Evolutionary conservation across 768 basidiomycete genomes (phyloP).

Genomic region (Kwoniella sp.): DNA sequence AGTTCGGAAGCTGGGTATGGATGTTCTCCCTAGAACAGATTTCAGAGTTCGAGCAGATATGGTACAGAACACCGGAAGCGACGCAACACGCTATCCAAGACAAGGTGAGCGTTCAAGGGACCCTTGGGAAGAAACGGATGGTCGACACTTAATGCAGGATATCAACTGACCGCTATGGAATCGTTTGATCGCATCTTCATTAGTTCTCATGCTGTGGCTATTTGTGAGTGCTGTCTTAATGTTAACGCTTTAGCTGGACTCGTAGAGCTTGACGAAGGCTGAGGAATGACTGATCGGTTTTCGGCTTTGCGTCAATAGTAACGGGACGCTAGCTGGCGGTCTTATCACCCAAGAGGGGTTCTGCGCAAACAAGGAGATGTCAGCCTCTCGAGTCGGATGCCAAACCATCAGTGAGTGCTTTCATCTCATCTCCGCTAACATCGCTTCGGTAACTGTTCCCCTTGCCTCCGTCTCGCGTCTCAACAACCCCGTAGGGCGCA

Average conservation of each 20-base stretch:
- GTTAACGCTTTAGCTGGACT: not conserved
- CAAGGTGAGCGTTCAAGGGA: constrained; percentile 64
- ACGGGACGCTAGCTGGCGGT: constrained; percentile 64
- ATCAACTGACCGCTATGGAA: too few species aligned
- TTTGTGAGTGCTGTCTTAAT: constrained; percentile 33
- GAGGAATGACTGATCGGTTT: not conserved
- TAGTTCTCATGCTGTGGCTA: constrained; percentile 87
- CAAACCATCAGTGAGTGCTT: constrained; percentile 31
- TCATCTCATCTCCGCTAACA: not conserved
- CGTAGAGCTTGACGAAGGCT: not conserved
- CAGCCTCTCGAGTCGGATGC: constrained; percentile 50
- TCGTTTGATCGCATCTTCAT: too few species aligned
- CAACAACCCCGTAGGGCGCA: too few species aligned
- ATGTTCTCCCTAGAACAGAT: constrained; percentile 75
- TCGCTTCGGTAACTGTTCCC: too few species aligned
- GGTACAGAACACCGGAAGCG: constrained; percentile 56
- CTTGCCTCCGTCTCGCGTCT: too few species aligned
- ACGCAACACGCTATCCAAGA: constrained; percentile 71
- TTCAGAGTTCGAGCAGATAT: constrained; percentile 67
- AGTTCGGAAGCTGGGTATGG: constrained; percentile 76
- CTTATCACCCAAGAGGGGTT: constrained; percentile 61
- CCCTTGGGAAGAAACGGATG: too few species aligned
- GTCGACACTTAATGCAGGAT: too few species aligned
- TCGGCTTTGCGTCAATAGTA: constrained; percentile 32
- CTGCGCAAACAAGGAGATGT: constrained; percentile 73